Evolutionary conservation across 2,329 filamentous ascomycete genomes (phyloP), one percentile per base, ranked within the genome.

Genomic region (Venturiaceae sp.): DNA sequence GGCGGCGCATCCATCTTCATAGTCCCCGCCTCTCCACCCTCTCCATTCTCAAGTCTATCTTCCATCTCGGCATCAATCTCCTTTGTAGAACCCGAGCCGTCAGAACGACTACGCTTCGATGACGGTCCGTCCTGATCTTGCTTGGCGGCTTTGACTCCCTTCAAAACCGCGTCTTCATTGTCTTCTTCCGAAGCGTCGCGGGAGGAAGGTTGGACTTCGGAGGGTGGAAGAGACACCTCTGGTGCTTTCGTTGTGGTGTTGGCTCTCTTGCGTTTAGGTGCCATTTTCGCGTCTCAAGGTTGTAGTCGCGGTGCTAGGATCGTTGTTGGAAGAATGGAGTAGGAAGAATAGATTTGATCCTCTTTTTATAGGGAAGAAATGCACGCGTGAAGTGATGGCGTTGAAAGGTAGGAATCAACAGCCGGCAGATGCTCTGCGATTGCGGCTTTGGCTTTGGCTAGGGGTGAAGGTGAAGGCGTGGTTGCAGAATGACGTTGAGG

Each of bases 101-200:
- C 74, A 53, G 86, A 83, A 64, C 91, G 86, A 65, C 88, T 84
- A 63, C 92, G 85, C 78, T 96, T 96, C 50, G 79, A 77, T 62
- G 63, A 73, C 71, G 61, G 75, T 72, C 52, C 71, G 70, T 83
- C 81, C 71, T 85, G 85, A 69, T 82, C 81, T 70, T 83, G 81
- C 65, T 82, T 83, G 58, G 77, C 76, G 57, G 72, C 74, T 46
- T 79, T 79, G 69, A 86, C 81, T 61, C 81, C 71, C 39, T 78
- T 75, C 36, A 78, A 80, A 56, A 87, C 82, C 16, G 86, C 85
- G 64, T 89, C 88, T 66, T 87, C 85, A 66, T 83, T 85, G 69
- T 92, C 90, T 74, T 95, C 89, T 63, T 81, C 88, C 16, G 89
- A 92, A 61, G 88, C 88, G 75, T 95, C 89, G 69, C 88, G 83